Percentiles rank a stretch among this genome's conserved stretches.
These are phyloP conservation scores for Tetragonia tetragonoides DNA, from an alignment of 148 eudicot species.

Conservation along the genomic window DNA sequence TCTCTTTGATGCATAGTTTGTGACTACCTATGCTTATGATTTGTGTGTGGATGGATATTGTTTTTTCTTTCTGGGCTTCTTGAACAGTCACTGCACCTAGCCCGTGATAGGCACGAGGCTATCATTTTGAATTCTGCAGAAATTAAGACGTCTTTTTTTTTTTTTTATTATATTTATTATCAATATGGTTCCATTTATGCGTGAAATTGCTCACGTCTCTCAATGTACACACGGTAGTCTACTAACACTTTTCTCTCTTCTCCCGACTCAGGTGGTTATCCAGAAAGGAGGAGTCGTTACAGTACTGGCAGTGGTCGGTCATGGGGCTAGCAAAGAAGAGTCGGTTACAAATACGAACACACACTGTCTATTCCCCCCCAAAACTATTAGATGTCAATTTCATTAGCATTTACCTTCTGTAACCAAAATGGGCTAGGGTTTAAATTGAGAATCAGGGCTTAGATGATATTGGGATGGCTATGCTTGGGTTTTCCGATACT, in stretches of 20 bases:
- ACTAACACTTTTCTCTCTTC: background rate
- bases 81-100: background rate
- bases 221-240: too few species aligned
- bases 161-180: too few species aligned
- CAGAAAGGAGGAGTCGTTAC: conserved; percentile 85
- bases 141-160: background rate
- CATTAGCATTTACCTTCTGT: conserved; percentile 6
- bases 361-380: conserved; percentile 2
- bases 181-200: background rate
- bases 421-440: conserved; percentile 5
- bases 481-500: background rate
- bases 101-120: background rate
- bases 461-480: background rate
- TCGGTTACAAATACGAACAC: background rate
- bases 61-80: background rate
- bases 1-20: background rate
- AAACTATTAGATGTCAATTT: background rate
- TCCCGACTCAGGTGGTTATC: conserved; percentile 56
- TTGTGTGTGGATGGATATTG: background rate
- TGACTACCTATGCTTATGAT: background rate
- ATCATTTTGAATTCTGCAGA: background rate
- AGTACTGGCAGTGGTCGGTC: conserved; percentile 51
- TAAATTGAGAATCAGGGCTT: background rate
- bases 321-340: conserved; percentile 48
- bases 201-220: background rate